A percentile compares a stretch with the other conserved stretches of the same genome.
Conservation (phyloP, 2,329 filamentous ascomycete genomes). For the Arthrinium puccinioides region DNA sequence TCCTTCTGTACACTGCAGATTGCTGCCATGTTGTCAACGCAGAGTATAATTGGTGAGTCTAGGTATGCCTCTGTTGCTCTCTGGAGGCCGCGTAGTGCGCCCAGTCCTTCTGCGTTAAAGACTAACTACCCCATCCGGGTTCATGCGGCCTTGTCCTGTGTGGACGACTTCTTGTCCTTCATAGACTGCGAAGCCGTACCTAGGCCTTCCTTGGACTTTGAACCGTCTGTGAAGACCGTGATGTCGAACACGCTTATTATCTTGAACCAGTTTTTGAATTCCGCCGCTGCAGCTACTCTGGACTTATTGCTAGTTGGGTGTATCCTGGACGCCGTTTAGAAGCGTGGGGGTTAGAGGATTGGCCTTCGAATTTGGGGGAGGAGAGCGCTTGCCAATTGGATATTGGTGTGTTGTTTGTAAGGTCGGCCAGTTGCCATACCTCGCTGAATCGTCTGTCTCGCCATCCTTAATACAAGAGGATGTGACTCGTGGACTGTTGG, state of each 20-base stretch:
- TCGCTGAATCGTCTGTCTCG: not conserved
- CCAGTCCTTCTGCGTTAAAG: not conserved
- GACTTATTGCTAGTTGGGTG: not conserved
- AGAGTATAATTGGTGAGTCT: not conserved
- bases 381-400: not conserved
- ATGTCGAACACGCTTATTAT: not conserved
- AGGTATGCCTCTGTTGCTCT: not conserved
- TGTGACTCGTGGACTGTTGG: not conserved
- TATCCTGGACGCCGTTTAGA: not conserved
- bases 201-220: not conserved
- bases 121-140: not conserved
- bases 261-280: not conserved
- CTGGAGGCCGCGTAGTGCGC: not conserved
- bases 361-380: not conserved
- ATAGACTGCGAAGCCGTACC: not conserved
- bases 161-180: not conserved
- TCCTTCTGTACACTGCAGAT: slow-evolving; percentile 1
- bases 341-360: not conserved
- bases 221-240: not conserved
- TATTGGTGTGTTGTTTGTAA: not conserved
- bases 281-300: not conserved
- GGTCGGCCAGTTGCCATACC: not conserved
- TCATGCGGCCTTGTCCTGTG: not conserved
- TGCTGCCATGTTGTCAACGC: not conserved
- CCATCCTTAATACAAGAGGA: not conserved